Base-by-base conservation (phyloP, 192 early-diverging fungal genomes). In the Coemansia sp. region DNA sequence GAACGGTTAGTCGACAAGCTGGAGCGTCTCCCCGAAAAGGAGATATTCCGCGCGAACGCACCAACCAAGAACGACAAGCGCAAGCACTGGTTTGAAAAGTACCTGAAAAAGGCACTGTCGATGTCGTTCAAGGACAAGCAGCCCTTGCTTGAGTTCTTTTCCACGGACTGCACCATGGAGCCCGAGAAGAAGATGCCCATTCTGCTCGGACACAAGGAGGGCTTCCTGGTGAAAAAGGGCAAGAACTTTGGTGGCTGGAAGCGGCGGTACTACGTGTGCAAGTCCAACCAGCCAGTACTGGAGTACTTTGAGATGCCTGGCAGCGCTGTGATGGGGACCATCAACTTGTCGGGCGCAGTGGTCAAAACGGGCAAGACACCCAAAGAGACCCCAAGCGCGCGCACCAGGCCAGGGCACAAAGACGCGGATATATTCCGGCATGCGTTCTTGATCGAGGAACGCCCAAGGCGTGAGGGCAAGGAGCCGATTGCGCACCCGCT, bases 201-300 rank as follows among this genome's bases (percentile, higher is more conserved):
- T 62, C 73, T 80, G n/a, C 58, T 85, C 11, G 89, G 88, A 0
- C 78, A 84, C 68, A 94, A 93, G 65, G 94, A 95, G 79, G 95
- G 95, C 7, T 94, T 90, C 60, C 76, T 97, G 64, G 90, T 93
- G 51, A 98, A 97, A 72, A 90, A 89, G 80, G 95, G 96, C 55
- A 98, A 96, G 72, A 95, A 90, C 75, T 97, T 98, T 92, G 95
- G 96, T 59, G 95, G 94, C 10, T 97, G 95, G 95, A 98, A 98
- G 74, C 85, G 92, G 37, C 87, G 94, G 59, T 96, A 90, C 80
- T 97, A 94, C 73, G 85, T 89, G 39, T 85, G 80, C 70, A 82
- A 82, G 66, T 76, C 93, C 12, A 85, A 88, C 63, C 78, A 80
- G 19, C 85, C 87, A 0, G 69, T 90, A 1, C 77, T 95, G 39